Evolutionary conservation across 768 basidiomycete species (phyloP).

Genomic region (Leucosporidium scottii): DNA sequence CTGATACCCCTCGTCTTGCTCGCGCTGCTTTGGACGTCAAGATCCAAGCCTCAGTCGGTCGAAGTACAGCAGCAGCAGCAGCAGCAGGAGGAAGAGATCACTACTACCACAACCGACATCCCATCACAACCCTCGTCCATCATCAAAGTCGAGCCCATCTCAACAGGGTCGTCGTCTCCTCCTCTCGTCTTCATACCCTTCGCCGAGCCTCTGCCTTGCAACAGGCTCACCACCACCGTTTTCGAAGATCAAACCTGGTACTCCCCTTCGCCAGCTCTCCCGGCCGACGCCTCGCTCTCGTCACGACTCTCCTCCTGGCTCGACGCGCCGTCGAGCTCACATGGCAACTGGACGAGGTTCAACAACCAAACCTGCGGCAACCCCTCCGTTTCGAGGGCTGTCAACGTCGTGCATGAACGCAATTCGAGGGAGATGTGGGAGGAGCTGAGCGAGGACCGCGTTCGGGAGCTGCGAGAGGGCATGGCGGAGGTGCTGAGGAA

Average conservation of each 20-base stretch:
- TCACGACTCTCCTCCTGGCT: constrained; percentile 42
- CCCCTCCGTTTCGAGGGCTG: background rate
- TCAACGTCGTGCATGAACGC: background rate
- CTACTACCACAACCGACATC: too few relatives aligned
- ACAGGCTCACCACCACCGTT: too few relatives aligned
- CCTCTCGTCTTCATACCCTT: too few relatives aligned
- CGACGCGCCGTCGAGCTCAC: constrained; percentile 43
- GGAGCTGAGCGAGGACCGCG: constrained; percentile 4
- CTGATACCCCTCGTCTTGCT: too few relatives aligned
- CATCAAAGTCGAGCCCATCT: too few relatives aligned
- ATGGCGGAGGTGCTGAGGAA: background rate
- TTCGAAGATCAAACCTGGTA: constrained; percentile 10
- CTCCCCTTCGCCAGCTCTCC: constrained; percentile 36
- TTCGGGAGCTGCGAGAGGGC: background rate
- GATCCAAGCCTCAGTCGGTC: too few relatives aligned
- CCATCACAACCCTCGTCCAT: too few relatives aligned
- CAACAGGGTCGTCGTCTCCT: too few relatives aligned
- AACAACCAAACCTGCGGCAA: constrained; percentile 40
- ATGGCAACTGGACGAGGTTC: constrained; percentile 41
- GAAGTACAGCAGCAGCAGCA: too few relatives aligned
- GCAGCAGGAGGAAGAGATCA: too few relatives aligned
- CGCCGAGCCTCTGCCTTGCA: too few relatives aligned
- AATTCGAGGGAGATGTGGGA: background rate
- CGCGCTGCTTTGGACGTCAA: too few relatives aligned
- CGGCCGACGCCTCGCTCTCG: constrained; percentile 40